Percentiles rank a stretch among this genome's conserved stretches.
Conservation (phyloP, 306 rosid genomes). For the Benincasa hispida region DNA sequence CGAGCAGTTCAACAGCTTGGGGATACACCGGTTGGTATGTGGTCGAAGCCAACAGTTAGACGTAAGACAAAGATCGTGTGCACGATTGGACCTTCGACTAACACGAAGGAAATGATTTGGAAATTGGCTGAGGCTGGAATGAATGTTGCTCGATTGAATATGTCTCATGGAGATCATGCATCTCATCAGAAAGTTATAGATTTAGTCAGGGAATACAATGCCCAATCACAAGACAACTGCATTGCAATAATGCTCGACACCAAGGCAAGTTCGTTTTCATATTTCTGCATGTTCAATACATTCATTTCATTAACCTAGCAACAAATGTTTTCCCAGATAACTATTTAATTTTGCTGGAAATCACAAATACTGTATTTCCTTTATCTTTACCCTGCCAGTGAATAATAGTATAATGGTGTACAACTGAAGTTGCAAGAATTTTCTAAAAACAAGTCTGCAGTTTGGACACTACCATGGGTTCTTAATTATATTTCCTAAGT, state of each 20-base stretch:
- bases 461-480: background rate
- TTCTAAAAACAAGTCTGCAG: background rate
- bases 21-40: conserved; percentile 51
- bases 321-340: background rate
- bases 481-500: background rate
- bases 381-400: background rate
- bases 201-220: conserved; percentile 87
- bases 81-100: conserved; percentile 92
- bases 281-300: background rate
- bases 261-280: conserved; percentile 31
- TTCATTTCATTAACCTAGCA: background rate
- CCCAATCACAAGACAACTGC: conserved; percentile 53
- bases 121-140: conserved; percentile 95
- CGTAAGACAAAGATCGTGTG: conserved; percentile 97
- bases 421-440: background rate
- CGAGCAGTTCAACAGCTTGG: conserved; percentile 42
- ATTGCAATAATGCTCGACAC: conserved; percentile 97
- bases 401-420: background rate
- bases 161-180: conserved; percentile 97
- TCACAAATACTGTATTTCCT: background rate
- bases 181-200: conserved; percentile 95
- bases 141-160: conserved; percentile 93
- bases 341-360: background rate
- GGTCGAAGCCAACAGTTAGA: conserved; percentile 72
- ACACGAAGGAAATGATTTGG: conserved; percentile 93